Percentiles rank a stretch among this genome's conserved stretches.
Evolutionary conservation across 768 basidiomycete genomes (phyloP).

Genomic region (Amanita muscaria): DNA sequence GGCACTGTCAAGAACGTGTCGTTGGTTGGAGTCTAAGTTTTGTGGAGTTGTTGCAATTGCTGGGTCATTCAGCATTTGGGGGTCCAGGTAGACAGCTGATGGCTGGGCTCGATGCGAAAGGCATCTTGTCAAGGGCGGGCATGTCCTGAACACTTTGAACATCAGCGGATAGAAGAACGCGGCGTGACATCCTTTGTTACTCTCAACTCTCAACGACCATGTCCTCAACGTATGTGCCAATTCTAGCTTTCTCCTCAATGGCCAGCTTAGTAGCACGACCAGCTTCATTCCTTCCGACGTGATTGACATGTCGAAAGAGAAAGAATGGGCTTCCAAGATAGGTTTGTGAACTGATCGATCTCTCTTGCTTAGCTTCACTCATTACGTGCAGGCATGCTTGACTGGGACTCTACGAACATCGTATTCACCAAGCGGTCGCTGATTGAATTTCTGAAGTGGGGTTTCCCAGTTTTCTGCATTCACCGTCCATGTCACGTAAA

Average conservation of each 20-base stretch:
- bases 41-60: slow-evolving; percentile 48
- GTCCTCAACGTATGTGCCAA: slow-evolving; percentile 31
- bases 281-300: slow-evolving; percentile 52
- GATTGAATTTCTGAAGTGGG: slow-evolving; percentile 71
- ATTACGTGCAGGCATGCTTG: slow-evolving; percentile 51
- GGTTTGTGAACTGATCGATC: slow-evolving; percentile 32
- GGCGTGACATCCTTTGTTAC: neutral
- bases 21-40: slow-evolving; percentile 40
- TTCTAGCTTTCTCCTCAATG: neutral
- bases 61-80: neutral
- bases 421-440: slow-evolving; percentile 74
- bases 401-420: slow-evolving; percentile 71
- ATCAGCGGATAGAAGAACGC: no score
- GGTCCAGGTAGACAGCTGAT: neutral
- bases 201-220: slow-evolving; percentile 19
- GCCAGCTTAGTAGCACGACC: neutral
- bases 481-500: slow-evolving; percentile 7
- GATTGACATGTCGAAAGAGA: slow-evolving; percentile 59
- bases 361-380: neutral
- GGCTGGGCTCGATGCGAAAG: neutral
- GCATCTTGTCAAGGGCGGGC: neutral
- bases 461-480: slow-evolving; percentile 6
- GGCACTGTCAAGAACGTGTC: slow-evolving; percentile 48
- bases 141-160: neutral
- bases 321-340: slow-evolving; percentile 61